Evolutionary conservation across 1,139 yeast genomes (phyloP), one percentile per base, ranked within the genome.

Genomic region (Geotrichum reessii): DNA sequence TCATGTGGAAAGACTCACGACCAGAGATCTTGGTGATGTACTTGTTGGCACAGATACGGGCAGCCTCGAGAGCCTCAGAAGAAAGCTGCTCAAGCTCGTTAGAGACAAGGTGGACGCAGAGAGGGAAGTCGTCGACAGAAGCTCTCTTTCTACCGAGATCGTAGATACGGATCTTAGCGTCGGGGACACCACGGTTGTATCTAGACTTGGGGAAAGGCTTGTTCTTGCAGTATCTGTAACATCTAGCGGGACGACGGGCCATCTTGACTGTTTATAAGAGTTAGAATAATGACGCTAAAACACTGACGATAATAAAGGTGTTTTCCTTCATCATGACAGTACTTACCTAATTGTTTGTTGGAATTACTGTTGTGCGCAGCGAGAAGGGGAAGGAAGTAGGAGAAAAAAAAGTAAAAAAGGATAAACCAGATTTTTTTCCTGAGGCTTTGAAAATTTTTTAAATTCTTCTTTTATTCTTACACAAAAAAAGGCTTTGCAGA

Each of bases 201-300:
- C 99, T 90, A 76, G 98, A 92, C 87, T 93, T 93, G 83, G 99
- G 99, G 90, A 85, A 93, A 76, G 99, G 99, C 86, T 93, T 93
- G 96, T 95, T 95, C 90, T 95, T 93, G 87, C 97, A 95, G 95
- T 92, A 93, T 85, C 99, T 91, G 97, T 93, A 93, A 86, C 99
- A 93, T 87, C 98, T 90, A 86, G 99, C 99, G 82, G 99, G 99
- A 89, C 99, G 93, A 84, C 99, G 92, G 80, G 99, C 98, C 99
- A 93, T 93, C 37, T 31, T 31, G 37, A 37, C 42, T 46, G 14
- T 46, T 46, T 24, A 46, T 12, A 19, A 19, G 48, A 37, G 42
- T 37, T 37, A 37, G 42, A 37, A 37, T 14, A 3, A 37, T 6
- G 42, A 12, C 8, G 25, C 27, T 8, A 19, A 46, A 5, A 11